Percentiles rank a stretch among this genome's conserved stretches.
Evolutionary conservation across 2,329 filamentous ascomycete species (phyloP).

Genomic region (Ophiostoma piceae): DNA sequence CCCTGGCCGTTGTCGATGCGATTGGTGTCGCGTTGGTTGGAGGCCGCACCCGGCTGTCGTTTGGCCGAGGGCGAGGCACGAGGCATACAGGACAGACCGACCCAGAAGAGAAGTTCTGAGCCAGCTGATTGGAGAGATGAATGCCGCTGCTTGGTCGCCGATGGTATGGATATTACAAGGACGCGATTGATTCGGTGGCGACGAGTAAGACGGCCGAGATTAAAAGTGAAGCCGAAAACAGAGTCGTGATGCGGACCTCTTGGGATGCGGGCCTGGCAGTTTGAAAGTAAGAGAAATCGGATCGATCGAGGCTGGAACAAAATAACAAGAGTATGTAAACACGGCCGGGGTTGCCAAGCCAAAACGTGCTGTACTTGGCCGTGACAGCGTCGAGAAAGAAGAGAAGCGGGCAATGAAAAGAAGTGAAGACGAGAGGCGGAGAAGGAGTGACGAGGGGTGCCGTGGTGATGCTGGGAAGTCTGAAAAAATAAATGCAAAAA

Average conservation of each 20-base stretch:
- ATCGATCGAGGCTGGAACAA: not conserved
- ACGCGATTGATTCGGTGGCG: not conserved
- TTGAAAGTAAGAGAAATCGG: not conserved
- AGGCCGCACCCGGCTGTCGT: constrained; percentile 54
- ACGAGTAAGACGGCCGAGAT: not conserved
- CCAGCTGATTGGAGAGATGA: constrained; percentile 31
- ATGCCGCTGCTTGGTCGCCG: not conserved
- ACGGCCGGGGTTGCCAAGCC: constrained; percentile 8
- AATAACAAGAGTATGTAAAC: not conserved
- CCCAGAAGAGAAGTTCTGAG: constrained; percentile 43
- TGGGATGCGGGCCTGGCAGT: not conserved
- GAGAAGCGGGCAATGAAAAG: not conserved
- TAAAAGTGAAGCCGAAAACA: not conserved
- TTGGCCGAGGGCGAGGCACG: constrained; percentile 54
- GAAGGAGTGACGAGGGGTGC: not conserved
- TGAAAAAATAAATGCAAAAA: not conserved
- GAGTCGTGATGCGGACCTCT: not conserved
- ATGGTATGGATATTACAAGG: not conserved
- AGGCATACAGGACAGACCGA: constrained; percentile 52
- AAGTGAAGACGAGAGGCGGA: not conserved
- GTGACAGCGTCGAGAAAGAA: not conserved
- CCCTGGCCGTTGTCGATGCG: constrained; percentile 85
- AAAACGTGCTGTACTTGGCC: not conserved
- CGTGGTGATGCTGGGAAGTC: not conserved
- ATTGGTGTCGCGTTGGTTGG: constrained; percentile 62